phyloP scores from a whole-genome alignment of 2,329 filamentous ascomycete species.

The Fusarium nisikadoi region DNA sequence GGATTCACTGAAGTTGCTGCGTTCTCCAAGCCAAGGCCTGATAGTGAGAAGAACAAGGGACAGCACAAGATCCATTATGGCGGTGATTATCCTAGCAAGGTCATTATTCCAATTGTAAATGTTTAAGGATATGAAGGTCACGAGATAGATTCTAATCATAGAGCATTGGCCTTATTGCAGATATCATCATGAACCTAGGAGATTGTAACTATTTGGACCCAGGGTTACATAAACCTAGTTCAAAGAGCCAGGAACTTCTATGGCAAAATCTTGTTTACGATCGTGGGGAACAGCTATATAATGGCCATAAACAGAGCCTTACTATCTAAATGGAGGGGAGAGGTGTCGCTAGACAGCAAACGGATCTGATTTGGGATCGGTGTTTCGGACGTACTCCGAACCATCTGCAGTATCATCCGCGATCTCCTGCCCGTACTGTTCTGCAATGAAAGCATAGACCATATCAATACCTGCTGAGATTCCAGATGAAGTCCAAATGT shows the following conservation, averaged over 20 bases:
- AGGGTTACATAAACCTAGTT: rapidly evolving
- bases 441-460: slow-evolving; percentile 48
- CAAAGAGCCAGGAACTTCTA: not conserved
- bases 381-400: slow-evolving; percentile 69
- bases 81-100: slow-evolving; percentile 25
- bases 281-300: not conserved
- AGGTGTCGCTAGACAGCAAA: slow-evolving; percentile 55
- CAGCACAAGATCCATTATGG: slow-evolving; percentile 32
- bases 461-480: slow-evolving; percentile 59
- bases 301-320: not conserved
- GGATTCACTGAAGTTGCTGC: slow-evolving; percentile 13
- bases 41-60: slow-evolving; percentile 18
- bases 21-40: slow-evolving; percentile 13
- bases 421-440: slow-evolving; percentile 60
- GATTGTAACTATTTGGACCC: not conserved
- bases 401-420: slow-evolving; percentile 59
- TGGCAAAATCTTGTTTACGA: too few species aligned
- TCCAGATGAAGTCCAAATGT: slow-evolving; percentile 71
- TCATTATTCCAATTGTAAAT: slow-evolving; percentile 34
- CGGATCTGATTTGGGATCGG: slow-evolving; percentile 62
- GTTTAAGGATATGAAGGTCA: not conserved
- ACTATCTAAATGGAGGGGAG: too few species aligned
- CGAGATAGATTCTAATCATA: not conserved
- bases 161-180: not conserved
- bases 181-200: not conserved